Evolutionary conservation across 306 rosid species (phyloP).

Genomic region (Quercus suber): DNA sequence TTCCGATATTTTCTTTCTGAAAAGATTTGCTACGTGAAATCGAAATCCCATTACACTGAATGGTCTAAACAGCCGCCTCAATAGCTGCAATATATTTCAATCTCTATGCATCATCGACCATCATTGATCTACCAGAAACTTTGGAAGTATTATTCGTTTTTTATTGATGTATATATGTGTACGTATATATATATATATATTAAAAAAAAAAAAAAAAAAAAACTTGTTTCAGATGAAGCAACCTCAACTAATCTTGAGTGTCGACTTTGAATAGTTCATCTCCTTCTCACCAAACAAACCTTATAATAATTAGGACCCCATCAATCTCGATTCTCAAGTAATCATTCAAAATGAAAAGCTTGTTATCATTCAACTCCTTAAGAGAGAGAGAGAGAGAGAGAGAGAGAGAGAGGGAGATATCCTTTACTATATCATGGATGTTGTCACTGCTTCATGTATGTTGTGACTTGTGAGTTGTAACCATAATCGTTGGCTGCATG

Average conservation of each 20-base stretch:
- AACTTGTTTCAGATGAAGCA: not conserved
- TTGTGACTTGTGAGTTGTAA: not conserved
- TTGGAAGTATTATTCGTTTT: not conserved
- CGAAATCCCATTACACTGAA: conserved; percentile 9
- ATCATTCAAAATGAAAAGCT: too few species aligned
- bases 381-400: not conserved
- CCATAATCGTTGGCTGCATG: not conserved
- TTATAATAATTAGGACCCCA: conserved; percentile 10
- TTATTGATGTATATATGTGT: not conserved
- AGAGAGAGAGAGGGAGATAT: not conserved
- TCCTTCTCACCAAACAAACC: conserved; percentile 46
- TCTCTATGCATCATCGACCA: not conserved
- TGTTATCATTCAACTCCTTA: too few species aligned
- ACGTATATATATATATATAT: not conserved
- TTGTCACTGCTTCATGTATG: not conserved
- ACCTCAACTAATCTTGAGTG: conserved; percentile 33
- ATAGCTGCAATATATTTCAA: not conserved
- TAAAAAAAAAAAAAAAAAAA: not conserved
- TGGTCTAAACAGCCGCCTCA: conserved; percentile 7
- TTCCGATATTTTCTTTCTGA: not conserved
- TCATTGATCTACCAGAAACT: conserved; percentile 9
- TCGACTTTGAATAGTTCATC: conserved; percentile 40
- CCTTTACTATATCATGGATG: not conserved
- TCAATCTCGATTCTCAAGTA: too few species aligned
- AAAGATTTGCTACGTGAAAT: not conserved